A percentile compares a stretch with the other conserved stretches of the same genome.
These are phyloP conservation scores for Hanseniaspora occidentalis DNA, from an alignment of 805 yeast genomes.

Conservation along the genomic window DNA sequence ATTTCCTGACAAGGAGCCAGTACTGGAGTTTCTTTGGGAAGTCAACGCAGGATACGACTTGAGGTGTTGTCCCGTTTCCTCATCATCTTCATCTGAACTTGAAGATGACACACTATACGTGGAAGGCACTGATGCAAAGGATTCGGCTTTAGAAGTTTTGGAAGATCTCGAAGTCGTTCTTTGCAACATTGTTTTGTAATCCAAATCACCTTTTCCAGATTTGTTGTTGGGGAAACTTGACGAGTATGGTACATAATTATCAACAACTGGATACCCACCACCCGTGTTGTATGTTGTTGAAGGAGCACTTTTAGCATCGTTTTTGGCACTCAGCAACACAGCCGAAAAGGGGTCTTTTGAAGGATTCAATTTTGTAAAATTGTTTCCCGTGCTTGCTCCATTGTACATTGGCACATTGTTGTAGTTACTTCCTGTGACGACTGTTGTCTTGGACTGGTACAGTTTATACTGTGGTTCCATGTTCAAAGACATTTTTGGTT, in stretches of 20 bases:
- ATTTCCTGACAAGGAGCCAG: neutral
- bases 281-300: slow-evolving; percentile 1
- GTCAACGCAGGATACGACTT: neutral
- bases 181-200: neutral
- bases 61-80: no score
- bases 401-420: no score
- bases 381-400: no score
- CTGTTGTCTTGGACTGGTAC: no score
- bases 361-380: slow-evolving; percentile 7
- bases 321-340: neutral
- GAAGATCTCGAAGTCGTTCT: neutral
- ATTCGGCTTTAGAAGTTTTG: neutral
- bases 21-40: neutral
- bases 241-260: no score
- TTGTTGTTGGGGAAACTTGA: neutral
- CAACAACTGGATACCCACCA: neutral
- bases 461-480: no score
- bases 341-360: neutral
- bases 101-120: neutral
- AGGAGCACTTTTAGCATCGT: neutral
- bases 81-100: neutral
- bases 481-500: neutral
- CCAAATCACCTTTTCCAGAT: neutral
- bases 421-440: no score
- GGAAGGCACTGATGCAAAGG: neutral